These are phyloP conservation scores for Aquilaria sinensis DNA, from an alignment of 345 rosid genomes.

Conservation along the genomic window DNA sequence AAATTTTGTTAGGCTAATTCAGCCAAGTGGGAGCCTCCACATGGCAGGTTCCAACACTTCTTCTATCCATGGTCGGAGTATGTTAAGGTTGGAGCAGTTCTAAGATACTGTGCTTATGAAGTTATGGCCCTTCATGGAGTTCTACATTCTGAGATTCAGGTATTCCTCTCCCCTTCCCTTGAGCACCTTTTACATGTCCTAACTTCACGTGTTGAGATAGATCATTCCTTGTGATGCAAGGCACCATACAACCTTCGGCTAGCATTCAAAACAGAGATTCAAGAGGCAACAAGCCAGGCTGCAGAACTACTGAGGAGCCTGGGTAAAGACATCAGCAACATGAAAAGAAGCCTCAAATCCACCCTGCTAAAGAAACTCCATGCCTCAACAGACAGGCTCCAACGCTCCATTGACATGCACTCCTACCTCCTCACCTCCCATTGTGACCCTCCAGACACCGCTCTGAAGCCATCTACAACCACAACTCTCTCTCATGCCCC, in stretches of 20 bases:
- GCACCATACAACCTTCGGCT: conserved; percentile 47
- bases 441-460: conserved; percentile 24
- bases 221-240: conserved; percentile 17
- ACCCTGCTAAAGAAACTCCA: conserved; percentile 39
- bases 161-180: conserved; percentile 9
- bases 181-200: too few species aligned
- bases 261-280: conserved; percentile 42
- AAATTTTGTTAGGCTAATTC: conserved; percentile 34
- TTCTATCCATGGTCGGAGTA: conserved; percentile 68
- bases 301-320: conserved; percentile 47
- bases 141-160: conserved; percentile 68
- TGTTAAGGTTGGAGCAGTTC: conserved; percentile 59
- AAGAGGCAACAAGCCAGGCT: conserved; percentile 40
- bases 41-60: conserved; percentile 55
- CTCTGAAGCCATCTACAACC: conserved; percentile 9
- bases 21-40: conserved; percentile 75
- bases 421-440: conserved; percentile 37
- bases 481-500: conserved; percentile 15
- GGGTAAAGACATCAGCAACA: conserved; percentile 42
- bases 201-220: too few species aligned
- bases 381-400: conserved; percentile 41
- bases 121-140: conserved; percentile 77
- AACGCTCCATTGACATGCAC: conserved; percentile 41
- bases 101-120: conserved; percentile 55
- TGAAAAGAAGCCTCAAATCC: conserved; percentile 33